phyloP scores from a whole-genome alignment of 2,329 filamentous ascomycete genomes.

The Stromatinia cepivora region DNA sequence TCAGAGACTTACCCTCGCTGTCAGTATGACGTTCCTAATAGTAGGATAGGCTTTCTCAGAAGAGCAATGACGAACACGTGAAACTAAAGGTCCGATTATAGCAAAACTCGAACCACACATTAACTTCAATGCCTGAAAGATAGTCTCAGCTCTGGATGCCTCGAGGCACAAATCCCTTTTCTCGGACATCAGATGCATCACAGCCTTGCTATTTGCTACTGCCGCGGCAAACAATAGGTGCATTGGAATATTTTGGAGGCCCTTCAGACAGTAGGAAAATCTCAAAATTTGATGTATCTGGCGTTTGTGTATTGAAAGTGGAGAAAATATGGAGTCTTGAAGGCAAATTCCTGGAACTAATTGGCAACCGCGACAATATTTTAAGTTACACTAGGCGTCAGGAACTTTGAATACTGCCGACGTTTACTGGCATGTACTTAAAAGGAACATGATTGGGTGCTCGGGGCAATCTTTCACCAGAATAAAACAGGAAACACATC shows the following conservation, averaged over 20 bases:
- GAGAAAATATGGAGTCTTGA: not conserved
- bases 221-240: not conserved
- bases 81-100: not conserved
- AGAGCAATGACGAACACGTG: not conserved
- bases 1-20: not conserved
- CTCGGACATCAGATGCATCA: not conserved
- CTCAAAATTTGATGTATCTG: not conserved
- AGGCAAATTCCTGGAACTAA: not conserved
- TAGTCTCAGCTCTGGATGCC: conserved; percentile 3
- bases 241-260: not conserved
- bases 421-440: not conserved
- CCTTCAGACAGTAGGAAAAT: not conserved
- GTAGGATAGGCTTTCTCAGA: too few relatives aligned
- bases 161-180: not conserved
- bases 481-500: not conserved
- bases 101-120: not conserved
- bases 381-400: not conserved
- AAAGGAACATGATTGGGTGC: not conserved
- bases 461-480: not conserved
- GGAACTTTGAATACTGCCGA: not conserved
- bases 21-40: not conserved
- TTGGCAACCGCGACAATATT: not conserved
- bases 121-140: not conserved
- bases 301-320: not conserved
- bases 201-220: not conserved